Evolutionary conservation across 257 asterid species (phyloP).

Genomic region (Solanum ossicruentum): DNA sequence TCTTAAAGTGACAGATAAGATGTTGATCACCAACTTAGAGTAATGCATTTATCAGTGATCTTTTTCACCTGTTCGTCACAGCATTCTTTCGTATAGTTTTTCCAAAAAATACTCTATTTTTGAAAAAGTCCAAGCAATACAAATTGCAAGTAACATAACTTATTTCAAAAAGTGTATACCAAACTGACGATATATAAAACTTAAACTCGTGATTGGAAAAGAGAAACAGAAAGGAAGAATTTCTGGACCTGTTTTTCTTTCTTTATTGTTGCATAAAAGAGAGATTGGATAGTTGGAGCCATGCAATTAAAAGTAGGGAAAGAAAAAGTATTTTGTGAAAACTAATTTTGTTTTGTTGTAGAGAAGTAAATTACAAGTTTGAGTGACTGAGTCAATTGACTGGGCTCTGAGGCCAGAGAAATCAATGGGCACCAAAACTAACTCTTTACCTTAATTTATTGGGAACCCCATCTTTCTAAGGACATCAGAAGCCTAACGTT

Average conservation of each 20-base stretch:
- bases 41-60: not conserved
- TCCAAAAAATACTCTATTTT: not conserved
- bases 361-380: not conserved
- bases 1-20: not conserved
- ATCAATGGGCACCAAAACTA: not conserved
- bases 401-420: not conserved
- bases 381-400: not conserved
- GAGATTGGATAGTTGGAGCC: not conserved
- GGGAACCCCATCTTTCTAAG: not conserved
- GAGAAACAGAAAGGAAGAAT: not conserved
- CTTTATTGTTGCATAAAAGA: not conserved
- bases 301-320: not conserved
- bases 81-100: not conserved
- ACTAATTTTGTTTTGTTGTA: not conserved
- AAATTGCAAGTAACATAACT: not conserved
- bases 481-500: not conserved
- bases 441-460: not conserved
- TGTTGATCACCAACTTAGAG: not conserved
- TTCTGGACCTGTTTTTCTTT: not conserved
- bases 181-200: too few species aligned
- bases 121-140: fast-evolving
- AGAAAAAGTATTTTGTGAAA: not conserved
- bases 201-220: too few species aligned
- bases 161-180: not conserved
- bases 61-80: not conserved